Conservation (phyloP, 83 land plant genomes). For the Isoetes engelmannii region DNA sequence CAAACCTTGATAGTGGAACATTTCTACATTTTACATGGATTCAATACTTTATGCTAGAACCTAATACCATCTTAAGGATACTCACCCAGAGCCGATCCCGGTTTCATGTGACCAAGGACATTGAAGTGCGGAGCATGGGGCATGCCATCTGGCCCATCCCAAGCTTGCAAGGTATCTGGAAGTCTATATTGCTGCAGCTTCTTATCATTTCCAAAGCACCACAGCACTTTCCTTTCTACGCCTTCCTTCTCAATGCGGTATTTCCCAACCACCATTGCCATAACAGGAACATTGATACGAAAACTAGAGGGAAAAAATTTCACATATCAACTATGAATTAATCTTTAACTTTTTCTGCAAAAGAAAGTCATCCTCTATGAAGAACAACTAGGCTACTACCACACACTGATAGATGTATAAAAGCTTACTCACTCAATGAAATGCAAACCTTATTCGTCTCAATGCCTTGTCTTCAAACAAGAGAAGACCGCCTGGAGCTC, state of each 20-base stretch:
- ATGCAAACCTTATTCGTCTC: constrained; percentile 22
- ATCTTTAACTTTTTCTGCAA: too few relatives aligned
- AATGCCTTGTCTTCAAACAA: constrained; percentile 21
- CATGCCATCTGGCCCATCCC: constrained; percentile 33
- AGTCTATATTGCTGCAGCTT: constrained; percentile 32
- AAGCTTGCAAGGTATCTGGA: constrained; percentile 24
- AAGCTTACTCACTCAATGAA: neutral
- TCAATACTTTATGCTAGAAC: too few relatives aligned
- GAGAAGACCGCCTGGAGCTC: constrained; percentile 11
- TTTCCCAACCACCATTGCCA: constrained; percentile 22
- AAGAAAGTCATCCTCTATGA: neutral
- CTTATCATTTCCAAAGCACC: constrained; percentile 31
- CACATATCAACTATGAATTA: neutral
- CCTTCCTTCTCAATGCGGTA: constrained; percentile 31
- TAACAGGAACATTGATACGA: constrained; percentile 20
- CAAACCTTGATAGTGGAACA: too few relatives aligned
- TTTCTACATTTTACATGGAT: too few relatives aligned
- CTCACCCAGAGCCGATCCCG: constrained; percentile 25
- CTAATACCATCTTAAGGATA: neutral
- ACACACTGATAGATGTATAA: neutral
- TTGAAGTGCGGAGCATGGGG: constrained; percentile 29
- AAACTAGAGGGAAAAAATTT: constrained; percentile 12
- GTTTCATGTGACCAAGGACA: constrained; percentile 24
- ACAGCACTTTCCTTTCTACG: constrained; percentile 27
- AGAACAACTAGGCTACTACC: neutral